Evolutionary conservation across 768 basidiomycete genomes (phyloP).

Genomic region (Termitomyces sp.): DNA sequence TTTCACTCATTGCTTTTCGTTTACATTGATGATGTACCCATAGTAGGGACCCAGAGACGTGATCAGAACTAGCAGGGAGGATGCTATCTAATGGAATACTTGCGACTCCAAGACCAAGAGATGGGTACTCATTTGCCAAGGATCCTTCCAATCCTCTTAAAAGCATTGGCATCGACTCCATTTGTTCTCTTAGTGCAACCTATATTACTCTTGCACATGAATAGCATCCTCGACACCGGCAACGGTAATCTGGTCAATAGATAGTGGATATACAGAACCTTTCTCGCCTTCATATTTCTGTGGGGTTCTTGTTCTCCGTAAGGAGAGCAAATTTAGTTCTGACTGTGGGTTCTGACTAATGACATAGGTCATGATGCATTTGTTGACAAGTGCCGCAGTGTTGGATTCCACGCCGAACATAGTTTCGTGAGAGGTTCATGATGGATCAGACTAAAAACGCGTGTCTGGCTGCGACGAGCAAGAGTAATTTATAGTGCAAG

Average conservation of each 20-base stretch:
- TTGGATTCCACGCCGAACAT: not conserved
- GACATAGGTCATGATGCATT: not conserved
- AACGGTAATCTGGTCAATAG: too few relatives aligned
- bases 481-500: not conserved
- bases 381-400: not conserved
- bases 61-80: too few relatives aligned
- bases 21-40: too few relatives aligned
- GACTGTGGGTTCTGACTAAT: not conserved
- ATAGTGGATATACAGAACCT: not conserved
- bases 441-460: not conserved
- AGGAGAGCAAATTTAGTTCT: not conserved
- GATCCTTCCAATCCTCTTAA: not conserved
- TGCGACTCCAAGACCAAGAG: too few relatives aligned
- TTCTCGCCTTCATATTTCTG: not conserved
- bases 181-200: too few relatives aligned
- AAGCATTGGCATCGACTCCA: too few relatives aligned
- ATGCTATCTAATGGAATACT: too few relatives aligned
- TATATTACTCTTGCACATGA: not conserved
- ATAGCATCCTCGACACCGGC: not conserved
- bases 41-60: too few relatives aligned
- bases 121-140: too few relatives aligned
- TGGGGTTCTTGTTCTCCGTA: not conserved
- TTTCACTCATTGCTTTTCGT: too few relatives aligned
- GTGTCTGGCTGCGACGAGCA: not conserved
- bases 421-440: too few relatives aligned